phyloP scores from a whole-genome alignment of 1,284 basidiomycete species.

The Spongiforma sp. region DNA sequence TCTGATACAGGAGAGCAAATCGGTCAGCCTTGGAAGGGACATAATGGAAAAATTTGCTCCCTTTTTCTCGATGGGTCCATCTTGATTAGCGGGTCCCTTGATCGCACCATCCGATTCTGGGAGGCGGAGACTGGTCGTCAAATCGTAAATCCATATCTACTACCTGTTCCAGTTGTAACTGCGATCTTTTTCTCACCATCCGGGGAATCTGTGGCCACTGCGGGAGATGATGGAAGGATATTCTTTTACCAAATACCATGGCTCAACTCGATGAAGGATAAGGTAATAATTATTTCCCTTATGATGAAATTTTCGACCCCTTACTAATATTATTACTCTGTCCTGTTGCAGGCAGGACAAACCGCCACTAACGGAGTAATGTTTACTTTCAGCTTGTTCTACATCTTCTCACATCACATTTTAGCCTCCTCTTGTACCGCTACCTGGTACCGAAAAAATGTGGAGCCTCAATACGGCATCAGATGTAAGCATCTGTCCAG shows the following conservation, averaged over 20 bases:
- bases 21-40: neutral
- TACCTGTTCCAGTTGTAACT: neutral
- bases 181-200: slow-evolving; percentile 9
- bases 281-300: too few species aligned
- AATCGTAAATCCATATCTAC: neutral
- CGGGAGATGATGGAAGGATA: neutral
- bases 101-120: slow-evolving; percentile 18
- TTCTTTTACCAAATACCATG: neutral
- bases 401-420: too few species aligned
- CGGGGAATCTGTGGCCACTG: slow-evolving; percentile 11
- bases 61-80: slow-evolving; percentile 7
- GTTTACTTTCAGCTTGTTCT: too few species aligned
- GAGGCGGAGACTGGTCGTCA: neutral
- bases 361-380: too few species aligned
- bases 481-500: too few species aligned
- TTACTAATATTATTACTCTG: neutral
- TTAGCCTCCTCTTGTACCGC: too few species aligned
- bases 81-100: slow-evolving; percentile 12
- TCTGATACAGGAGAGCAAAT: neutral
- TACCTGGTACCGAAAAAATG: too few species aligned
- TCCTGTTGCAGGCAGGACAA: too few species aligned
- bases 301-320: too few species aligned
- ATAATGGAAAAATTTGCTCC: slow-evolving; percentile 9
- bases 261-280: too few species aligned
- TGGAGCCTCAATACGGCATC: too few species aligned